These are phyloP conservation scores for Seiridium unicorne DNA, from an alignment of 2,329 filamentous ascomycete genomes.

Conservation along the genomic window DNA sequence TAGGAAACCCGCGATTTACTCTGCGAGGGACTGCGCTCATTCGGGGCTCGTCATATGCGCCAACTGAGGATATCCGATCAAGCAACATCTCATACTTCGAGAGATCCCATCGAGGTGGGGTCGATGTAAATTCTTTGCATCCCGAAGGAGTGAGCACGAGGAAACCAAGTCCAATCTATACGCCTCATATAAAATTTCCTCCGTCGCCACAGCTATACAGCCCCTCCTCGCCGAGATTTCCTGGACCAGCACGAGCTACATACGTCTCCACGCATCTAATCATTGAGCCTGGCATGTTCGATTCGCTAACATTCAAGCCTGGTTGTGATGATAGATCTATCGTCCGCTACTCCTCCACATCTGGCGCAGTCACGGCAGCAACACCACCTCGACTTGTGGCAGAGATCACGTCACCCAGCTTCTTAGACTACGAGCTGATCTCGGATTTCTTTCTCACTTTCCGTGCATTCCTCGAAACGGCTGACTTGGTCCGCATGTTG, in stretches of 20 bases:
- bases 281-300: slow-evolving; percentile 77
- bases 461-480: slow-evolving; percentile 77
- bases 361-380: slow-evolving; percentile 79
- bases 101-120: slow-evolving; percentile 31
- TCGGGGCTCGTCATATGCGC: slow-evolving; percentile 76
- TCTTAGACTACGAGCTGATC: slow-evolving; percentile 93
- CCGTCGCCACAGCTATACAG: slow-evolving; percentile 22
- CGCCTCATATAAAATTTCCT: slow-evolving; percentile 32
- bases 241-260: slow-evolving; percentile 40
- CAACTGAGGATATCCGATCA: slow-evolving; percentile 69
- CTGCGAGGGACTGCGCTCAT: slow-evolving; percentile 72
- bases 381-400: slow-evolving; percentile 89
- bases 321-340: slow-evolving; percentile 74
- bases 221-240: slow-evolving; percentile 35
- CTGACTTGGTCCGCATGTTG: slow-evolving; percentile 78
- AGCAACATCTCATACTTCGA: slow-evolving; percentile 54
- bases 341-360: slow-evolving; percentile 74
- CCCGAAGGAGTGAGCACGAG: slow-evolving; percentile 28
- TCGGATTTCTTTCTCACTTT: slow-evolving; percentile 98
- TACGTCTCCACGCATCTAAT: slow-evolving; percentile 48
- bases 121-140: slow-evolving; percentile 25
- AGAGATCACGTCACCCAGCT: slow-evolving; percentile 93
- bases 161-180: slow-evolving; percentile 35
- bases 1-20: slow-evolving; percentile 82
- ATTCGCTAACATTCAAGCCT: slow-evolving; percentile 75